A percentile compares a stretch with the other conserved stretches of the same genome.
Evolutionary conservation across 495 filamentous ascomycete species (phyloP).

Genomic region (Daldinia loculata): DNA sequence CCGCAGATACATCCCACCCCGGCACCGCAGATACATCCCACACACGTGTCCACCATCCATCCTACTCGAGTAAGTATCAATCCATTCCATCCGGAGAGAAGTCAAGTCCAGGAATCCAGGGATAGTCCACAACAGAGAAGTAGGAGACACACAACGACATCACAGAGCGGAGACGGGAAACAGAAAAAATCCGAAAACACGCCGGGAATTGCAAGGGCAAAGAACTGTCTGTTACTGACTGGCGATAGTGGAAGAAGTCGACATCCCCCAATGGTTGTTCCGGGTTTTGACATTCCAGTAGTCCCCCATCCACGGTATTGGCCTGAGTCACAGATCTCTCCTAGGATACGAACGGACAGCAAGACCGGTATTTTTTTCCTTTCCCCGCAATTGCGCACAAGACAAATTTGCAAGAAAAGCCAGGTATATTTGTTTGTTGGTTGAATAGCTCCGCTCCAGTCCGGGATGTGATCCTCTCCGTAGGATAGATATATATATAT

Average conservation of each 20-base stretch:
- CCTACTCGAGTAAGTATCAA: neutral
- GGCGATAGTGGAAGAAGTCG: neutral
- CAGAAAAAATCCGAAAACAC: neutral
- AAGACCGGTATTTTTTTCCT: neutral
- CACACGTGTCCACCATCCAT: neutral
- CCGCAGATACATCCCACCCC: neutral
- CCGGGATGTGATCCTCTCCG: neutral
- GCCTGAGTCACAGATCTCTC: neutral
- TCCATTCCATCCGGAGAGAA: neutral
- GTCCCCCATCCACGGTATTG: neutral
- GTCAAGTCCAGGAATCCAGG: neutral
- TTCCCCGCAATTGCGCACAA: neutral
- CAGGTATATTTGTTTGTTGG: neutral
- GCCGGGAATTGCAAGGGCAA: neutral
- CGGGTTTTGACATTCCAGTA: neutral
- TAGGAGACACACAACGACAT: neutral
- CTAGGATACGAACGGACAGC: neutral
- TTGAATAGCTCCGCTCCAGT: neutral
- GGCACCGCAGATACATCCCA: too few species aligned
- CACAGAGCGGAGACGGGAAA: neutral
- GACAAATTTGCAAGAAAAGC: neutral
- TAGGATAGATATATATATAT: neutral
- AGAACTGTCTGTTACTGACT: neutral
- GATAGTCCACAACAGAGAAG: neutral
- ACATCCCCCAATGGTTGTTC: neutral